Conservation (phyloP, 495 filamentous ascomycete genomes). For the Halenospora varia region DNA sequence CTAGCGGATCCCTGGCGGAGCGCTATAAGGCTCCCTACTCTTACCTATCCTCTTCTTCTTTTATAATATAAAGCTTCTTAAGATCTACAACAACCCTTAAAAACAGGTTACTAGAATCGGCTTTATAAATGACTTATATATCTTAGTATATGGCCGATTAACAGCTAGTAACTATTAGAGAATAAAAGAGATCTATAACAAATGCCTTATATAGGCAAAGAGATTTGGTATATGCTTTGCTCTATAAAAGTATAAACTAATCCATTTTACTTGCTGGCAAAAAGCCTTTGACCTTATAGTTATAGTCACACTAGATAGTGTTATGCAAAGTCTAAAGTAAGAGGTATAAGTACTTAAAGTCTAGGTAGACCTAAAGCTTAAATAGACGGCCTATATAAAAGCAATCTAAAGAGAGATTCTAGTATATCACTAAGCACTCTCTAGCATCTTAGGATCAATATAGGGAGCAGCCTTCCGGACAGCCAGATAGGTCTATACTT, state of each 20-base stretch:
- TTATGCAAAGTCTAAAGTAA: neutral
- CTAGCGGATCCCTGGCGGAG: slow-evolving; percentile 10
- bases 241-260: slow-evolving; percentile 20
- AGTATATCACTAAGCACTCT: neutral
- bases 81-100: neutral
- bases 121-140: slow-evolving; percentile 27
- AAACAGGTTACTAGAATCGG: slow-evolving; percentile 11
- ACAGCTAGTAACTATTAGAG: slow-evolving; percentile 21
- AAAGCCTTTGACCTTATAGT: neutral
- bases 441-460: neutral
- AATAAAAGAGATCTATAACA: slow-evolving; percentile 9
- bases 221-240: slow-evolving; percentile 20
- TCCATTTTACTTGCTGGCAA: slow-evolving; percentile 21
- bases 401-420: neutral
- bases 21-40: slow-evolving; percentile 30
- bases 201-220: slow-evolving; percentile 16
- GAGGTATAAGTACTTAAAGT: neutral
- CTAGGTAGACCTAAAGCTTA: neutral
- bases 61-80: slow-evolving; percentile 30
- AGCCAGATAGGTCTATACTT: neutral
- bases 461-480: neutral
- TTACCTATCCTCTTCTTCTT: slow-evolving; percentile 33
- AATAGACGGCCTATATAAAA: neutral
- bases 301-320: neutral
- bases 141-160: slow-evolving; percentile 19